Conservation (phyloP, 345 rosid species). For the Linum trigynum region DNA sequence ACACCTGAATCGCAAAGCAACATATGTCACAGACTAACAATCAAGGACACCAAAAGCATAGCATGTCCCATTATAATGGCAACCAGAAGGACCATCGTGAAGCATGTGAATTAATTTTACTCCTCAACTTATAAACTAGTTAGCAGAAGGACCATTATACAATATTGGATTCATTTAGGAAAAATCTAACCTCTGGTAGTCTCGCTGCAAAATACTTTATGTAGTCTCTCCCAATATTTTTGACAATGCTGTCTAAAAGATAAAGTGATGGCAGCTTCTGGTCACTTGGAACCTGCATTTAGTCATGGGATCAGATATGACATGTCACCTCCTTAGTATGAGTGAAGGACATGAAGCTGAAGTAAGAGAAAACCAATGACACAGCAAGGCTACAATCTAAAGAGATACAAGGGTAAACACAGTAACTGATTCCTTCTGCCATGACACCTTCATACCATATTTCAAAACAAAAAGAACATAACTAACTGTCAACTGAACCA, state of each 20-base stretch:
- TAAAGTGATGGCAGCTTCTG: slow-evolving; percentile 97
- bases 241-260: slow-evolving; percentile 97
- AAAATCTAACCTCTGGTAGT: slow-evolving; percentile 72
- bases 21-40: neutral
- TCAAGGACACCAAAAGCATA: neutral
- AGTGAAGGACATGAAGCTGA: neutral
- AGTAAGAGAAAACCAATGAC: neutral
- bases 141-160: neutral
- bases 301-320: slow-evolving; percentile 37
- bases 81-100: neutral
- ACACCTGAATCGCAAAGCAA: slow-evolving; percentile 41
- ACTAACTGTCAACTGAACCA: neutral
- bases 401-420: neutral
- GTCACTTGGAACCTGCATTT: slow-evolving; percentile 93
- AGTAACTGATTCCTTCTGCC: neutral
- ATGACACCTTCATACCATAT: neutral
- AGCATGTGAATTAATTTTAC: too few species aligned
- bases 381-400: neutral
- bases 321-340: slow-evolving; percentile 3
- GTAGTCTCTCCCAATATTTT: slow-evolving; percentile 92
- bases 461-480: neutral
- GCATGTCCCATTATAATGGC: neutral
- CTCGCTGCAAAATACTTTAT: slow-evolving; percentile 70
- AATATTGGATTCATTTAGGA: neutral
- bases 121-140: neutral